phyloP scores from a whole-genome alignment of 495 filamentous ascomycete species.

The Lepraria neglecta region DNA sequence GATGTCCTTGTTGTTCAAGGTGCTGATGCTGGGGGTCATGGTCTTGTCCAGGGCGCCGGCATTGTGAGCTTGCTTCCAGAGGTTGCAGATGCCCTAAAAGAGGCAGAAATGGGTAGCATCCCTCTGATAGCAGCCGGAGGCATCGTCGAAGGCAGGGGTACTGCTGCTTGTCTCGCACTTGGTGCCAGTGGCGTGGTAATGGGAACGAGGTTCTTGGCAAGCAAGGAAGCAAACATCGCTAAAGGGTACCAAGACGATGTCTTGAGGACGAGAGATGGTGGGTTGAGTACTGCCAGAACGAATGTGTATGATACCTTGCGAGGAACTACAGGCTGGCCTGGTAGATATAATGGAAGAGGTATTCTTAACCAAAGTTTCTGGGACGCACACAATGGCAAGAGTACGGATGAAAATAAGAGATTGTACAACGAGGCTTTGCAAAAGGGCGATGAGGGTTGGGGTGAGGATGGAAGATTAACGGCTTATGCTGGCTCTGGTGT shows the following conservation, averaged over 20 bases:
- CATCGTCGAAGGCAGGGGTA: conserved; percentile 55
- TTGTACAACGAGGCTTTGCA: conserved; percentile 47
- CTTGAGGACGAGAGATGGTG: conserved; percentile 55
- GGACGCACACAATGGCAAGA: conserved; percentile 46
- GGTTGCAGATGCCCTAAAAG: conserved; percentile 45
- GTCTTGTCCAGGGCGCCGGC: conserved; percentile 50
- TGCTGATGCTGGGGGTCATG: conserved; percentile 68
- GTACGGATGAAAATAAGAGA: conserved; percentile 47
- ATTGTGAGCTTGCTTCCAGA: conserved; percentile 52
- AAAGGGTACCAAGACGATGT: conserved; percentile 53
- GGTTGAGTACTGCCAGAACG: conserved; percentile 55
- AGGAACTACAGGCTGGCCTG: conserved; percentile 59
- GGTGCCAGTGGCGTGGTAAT: conserved; percentile 59
- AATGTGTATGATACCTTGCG: conserved; percentile 60
- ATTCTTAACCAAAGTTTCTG: conserved; percentile 55
- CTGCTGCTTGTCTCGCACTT: conserved; percentile 55
- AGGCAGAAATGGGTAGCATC: conserved; percentile 31
- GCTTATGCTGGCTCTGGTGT: conserved; percentile 55
- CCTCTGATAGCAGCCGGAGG: conserved; percentile 64
- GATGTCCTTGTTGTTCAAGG: conserved; percentile 69
- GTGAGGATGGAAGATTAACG: conserved; percentile 51
- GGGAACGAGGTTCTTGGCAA: conserved; percentile 62
- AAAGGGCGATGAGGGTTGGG: conserved; percentile 51
- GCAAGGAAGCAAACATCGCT: conserved; percentile 51
- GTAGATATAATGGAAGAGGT: conserved; percentile 52